Percentiles rank a stretch among this genome's conserved stretches.
Evolutionary conservation across 768 basidiomycete genomes (phyloP).

Genomic region (Rhodotorula toruloides): DNA sequence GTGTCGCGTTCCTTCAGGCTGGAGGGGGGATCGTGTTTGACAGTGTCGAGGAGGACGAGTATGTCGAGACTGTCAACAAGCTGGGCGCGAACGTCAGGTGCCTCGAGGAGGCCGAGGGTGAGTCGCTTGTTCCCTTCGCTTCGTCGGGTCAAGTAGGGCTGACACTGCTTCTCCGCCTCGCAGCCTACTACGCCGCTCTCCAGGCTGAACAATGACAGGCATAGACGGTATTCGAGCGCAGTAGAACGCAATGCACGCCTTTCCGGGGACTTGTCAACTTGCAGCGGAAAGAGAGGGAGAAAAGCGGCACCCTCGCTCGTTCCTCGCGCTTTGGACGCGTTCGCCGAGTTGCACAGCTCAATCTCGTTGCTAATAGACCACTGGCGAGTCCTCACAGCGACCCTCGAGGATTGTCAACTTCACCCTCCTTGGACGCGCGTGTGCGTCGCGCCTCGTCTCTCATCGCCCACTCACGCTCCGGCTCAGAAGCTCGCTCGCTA

Average conservation of each 20-base stretch:
- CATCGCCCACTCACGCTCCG: no score
- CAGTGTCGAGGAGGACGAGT: constrained; percentile 96
- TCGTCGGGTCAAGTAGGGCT: background rate
- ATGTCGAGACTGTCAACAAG: constrained; percentile 91
- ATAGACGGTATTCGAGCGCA: no score
- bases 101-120: constrained; percentile 80
- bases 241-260: background rate
- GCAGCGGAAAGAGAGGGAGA: background rate
- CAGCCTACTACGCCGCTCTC: constrained; percentile 15
- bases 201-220: constrained; percentile 6
- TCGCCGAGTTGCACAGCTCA: no score
- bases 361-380: no score
- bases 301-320: no score
- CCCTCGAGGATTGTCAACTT: no score
- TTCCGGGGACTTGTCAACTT: background rate
- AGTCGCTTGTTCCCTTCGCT: background rate
- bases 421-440: no score
- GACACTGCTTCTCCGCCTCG: background rate
- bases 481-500: no score
- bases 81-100: constrained; percentile 78
- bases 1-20: constrained; percentile 81
- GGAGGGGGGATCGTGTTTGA: constrained; percentile 95
- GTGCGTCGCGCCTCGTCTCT: no score
- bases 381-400: no score
- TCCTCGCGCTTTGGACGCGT: no score